Evolutionary conservation across 352 stramenopile genomes (phyloP).

Genomic region (Globisporangium paddicum): DNA sequence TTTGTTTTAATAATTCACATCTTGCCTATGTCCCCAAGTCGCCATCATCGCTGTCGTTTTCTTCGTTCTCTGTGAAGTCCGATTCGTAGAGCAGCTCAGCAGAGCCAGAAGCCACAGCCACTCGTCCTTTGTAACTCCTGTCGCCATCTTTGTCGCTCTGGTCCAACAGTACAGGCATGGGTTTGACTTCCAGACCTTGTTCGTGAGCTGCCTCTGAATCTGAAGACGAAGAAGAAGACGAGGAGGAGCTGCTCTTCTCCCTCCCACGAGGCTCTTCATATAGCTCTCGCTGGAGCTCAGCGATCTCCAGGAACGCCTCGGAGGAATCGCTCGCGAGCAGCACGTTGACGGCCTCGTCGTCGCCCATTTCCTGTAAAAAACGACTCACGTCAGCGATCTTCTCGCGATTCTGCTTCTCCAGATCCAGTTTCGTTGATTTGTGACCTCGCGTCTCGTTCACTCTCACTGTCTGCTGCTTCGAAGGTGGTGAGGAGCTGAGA

Average conservation of each 20-base stretch:
- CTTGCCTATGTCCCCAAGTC: background rate
- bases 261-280: too few relatives aligned
- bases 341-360: slow-evolving; percentile 12
- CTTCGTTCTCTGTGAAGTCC: slow-evolving; percentile 20
- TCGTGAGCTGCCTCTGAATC: background rate
- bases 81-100: slow-evolving; percentile 19
- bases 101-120: background rate
- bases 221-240: background rate
- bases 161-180: background rate
- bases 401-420: slow-evolving; percentile 10
- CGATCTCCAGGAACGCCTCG: slow-evolving; percentile 28
- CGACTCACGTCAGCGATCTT: slow-evolving; percentile 19
- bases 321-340: slow-evolving; percentile 26
- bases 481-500: background rate
- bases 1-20: background rate
- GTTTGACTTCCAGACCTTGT: background rate
- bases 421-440: background rate
- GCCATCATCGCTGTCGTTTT: background rate
- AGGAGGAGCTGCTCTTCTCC: background rate
- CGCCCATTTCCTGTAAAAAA: slow-evolving; percentile 19
- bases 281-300: slow-evolving; percentile 4
- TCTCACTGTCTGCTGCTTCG: background rate
- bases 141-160: background rate
- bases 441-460: too few relatives aligned
- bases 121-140: background rate